phyloP scores from a whole-genome alignment of 73 alveolate genomes.

The Paramecium primaurelia region DNA sequence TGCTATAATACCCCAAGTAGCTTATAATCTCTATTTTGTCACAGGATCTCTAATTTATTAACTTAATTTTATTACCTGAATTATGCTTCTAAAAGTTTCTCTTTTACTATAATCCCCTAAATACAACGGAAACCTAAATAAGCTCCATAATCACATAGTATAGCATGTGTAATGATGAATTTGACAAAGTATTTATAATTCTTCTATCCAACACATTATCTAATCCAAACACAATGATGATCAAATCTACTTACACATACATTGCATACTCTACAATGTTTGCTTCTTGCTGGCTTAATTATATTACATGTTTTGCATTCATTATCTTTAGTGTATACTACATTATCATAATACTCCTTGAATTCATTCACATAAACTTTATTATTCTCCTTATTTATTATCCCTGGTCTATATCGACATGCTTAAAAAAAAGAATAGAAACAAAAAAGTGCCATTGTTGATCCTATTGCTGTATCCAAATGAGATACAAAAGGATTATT shows the following conservation, averaged over 20 bases:
- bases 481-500: slow-evolving; percentile 28
- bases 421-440: slow-evolving; percentile 55
- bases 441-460: slow-evolving; percentile 40
- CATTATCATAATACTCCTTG: slow-evolving; percentile 51
- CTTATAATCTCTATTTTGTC: neutral
- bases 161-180: slow-evolving; percentile 46
- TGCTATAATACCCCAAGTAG: slow-evolving; percentile 18
- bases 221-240: slow-evolving; percentile 89
- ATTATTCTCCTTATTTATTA: slow-evolving; percentile 19
- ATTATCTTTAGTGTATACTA: slow-evolving; percentile 33
- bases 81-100: slow-evolving; percentile 8
- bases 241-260: slow-evolving; percentile 86
- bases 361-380: neutral
- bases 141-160: slow-evolving; percentile 55
- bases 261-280: slow-evolving; percentile 83
- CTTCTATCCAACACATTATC: slow-evolving; percentile 59
- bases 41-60: neutral
- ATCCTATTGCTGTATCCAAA: slow-evolving; percentile 43
- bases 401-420: slow-evolving; percentile 48
- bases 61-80: neutral
- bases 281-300: slow-evolving; percentile 70
- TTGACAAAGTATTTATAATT: slow-evolving; percentile 54
- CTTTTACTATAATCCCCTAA: slow-evolving; percentile 28
- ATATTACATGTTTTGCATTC: slow-evolving; percentile 45
- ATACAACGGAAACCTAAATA: slow-evolving; percentile 39